phyloP scores from a whole-genome alignment of 1,284 basidiomycete species.

The Sphaerobolus stellatus region DNA sequence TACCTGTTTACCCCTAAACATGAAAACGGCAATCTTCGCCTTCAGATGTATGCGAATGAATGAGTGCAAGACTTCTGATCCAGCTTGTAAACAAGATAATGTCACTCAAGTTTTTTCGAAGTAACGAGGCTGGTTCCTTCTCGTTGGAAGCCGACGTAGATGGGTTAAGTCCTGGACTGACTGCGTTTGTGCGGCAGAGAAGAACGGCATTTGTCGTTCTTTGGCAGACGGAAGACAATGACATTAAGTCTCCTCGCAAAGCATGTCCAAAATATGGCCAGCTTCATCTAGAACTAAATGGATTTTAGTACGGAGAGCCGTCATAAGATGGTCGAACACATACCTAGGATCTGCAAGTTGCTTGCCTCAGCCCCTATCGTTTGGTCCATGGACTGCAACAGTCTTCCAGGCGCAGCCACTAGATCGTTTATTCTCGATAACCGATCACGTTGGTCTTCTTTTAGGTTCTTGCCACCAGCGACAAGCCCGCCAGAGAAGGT shows the following conservation, averaged over 20 bases:
- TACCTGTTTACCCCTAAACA: conserved; percentile 91
- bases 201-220: conserved; percentile 89
- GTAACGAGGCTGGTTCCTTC: conserved; percentile 45
- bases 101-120: conserved; percentile 81
- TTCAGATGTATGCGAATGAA: conserved; percentile 96
- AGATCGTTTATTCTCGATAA: conserved; percentile 95
- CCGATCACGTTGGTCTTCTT: conserved; percentile 84
- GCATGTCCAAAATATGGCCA: conserved; percentile 93
- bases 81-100: conserved; percentile 83
- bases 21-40: conserved; percentile 90
- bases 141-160: conserved; percentile 75
- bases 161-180: conserved; percentile 89
- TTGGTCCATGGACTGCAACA: conserved; percentile 98
- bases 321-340: conserved; percentile 31
- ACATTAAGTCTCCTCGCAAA: conserved; percentile 89
- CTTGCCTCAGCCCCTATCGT: conserved; percentile 93
- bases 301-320: conserved; percentile 11
- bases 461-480: conserved; percentile 95
- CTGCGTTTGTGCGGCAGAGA: conserved; percentile 95
- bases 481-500: conserved; percentile 93
- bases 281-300: conserved; percentile 89
- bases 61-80: conserved; percentile 86
- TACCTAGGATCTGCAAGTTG: conserved; percentile 88
- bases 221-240: conserved; percentile 83
- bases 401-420: conserved; percentile 92